Evolutionary conservation across 2,329 filamentous ascomycete genomes (phyloP).

Genomic region (Sclerotinia nivalis): DNA sequence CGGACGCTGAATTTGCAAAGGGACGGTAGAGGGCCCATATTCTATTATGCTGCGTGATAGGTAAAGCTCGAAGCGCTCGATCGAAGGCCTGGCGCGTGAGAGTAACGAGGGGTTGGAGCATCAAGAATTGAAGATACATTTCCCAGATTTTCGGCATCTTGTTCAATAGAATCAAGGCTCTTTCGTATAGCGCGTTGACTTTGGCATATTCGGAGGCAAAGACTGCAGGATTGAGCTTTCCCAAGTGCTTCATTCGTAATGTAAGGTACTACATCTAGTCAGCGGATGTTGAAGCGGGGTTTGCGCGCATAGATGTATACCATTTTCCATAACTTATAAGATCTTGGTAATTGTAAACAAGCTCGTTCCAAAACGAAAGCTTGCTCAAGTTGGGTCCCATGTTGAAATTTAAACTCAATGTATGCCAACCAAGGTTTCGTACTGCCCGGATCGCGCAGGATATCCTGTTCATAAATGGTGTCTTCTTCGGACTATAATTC

Average conservation of each 20-base stretch:
- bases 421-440: slow-evolving; percentile 96
- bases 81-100: slow-evolving; percentile 86
- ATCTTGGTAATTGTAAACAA: slow-evolving; percentile 84
- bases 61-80: slow-evolving; percentile 84
- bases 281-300: slow-evolving; percentile 24
- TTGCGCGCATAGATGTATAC: slow-evolving; percentile 45
- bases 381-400: slow-evolving; percentile 83
- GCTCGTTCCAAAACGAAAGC: slow-evolving; percentile 86
- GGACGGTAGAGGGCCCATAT: slow-evolving; percentile 91
- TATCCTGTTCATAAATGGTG: slow-evolving; percentile 93
- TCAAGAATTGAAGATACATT: slow-evolving; percentile 89
- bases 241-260: slow-evolving; percentile 78
- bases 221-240: slow-evolving; percentile 77
- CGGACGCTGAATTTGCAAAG: slow-evolving; percentile 88
- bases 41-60: slow-evolving; percentile 91
- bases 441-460: slow-evolving; percentile 79
- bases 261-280: slow-evolving; percentile 67
- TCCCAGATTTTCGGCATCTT: slow-evolving; percentile 99
- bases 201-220: slow-evolving; percentile 83
- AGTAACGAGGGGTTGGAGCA: slow-evolving; percentile 89
- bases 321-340: slow-evolving; percentile 98
- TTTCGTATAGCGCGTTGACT: slow-evolving; percentile 92
- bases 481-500: slow-evolving; percentile 74
- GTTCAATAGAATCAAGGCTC: slow-evolving; percentile 88
- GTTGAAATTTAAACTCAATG: slow-evolving; percentile 83